phyloP scores from a whole-genome alignment of 306 rosid species.

The Cucurbita argyrosperma region DNA sequence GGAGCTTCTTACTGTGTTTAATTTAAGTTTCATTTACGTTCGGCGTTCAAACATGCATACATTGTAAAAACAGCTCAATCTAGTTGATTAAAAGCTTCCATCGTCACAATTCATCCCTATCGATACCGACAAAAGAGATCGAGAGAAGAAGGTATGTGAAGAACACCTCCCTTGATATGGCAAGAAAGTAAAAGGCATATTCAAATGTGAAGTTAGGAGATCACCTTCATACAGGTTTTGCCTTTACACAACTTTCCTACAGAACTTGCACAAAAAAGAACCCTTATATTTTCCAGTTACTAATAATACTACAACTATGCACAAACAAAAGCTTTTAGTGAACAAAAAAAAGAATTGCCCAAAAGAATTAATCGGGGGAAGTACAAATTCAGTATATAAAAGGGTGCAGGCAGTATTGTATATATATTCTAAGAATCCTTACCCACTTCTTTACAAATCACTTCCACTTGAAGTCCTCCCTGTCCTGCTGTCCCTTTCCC shows the following conservation, averaged over 20 bases:
- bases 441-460: conserved; percentile 19
- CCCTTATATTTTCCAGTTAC: conserved; percentile 22
- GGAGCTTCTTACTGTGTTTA: too few species aligned
- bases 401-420: background rate
- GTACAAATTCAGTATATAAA: conserved; percentile 9
- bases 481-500: conserved; percentile 55
- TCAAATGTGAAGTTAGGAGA: background rate
- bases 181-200: background rate
- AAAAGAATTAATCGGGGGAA: conserved; percentile 12
- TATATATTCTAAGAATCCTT: conserved; percentile 2
- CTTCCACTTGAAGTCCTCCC: conserved; percentile 43
- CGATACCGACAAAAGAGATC: background rate
- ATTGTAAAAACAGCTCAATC: background rate
- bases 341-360: conserved; percentile 3
- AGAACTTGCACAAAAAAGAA: conserved; percentile 21
- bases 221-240: background rate
- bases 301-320: conserved; percentile 27
- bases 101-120: background rate
- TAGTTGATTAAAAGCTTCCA: background rate
- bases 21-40: too few species aligned
- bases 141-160: background rate
- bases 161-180: background rate
- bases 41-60: too few species aligned
- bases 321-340: conserved; percentile 27
- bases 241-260: conserved; percentile 24